Evolutionary conservation across 2,329 filamentous ascomycete genomes (phyloP).

Genomic region (Neurospora sp.): DNA sequence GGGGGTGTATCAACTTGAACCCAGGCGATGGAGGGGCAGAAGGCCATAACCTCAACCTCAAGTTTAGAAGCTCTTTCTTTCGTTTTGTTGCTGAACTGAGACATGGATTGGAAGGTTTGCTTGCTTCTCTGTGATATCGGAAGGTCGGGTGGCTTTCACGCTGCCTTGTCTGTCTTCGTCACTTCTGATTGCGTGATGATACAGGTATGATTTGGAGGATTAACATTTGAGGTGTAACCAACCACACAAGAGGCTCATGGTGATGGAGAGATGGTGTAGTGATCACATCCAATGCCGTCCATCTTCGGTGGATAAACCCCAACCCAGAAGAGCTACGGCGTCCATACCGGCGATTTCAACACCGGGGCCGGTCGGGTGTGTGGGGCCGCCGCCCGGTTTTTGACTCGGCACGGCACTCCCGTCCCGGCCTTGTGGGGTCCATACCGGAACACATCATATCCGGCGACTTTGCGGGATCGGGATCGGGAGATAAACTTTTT

Average conservation of each 20-base stretch:
- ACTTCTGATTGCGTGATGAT: neutral
- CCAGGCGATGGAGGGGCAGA: neutral
- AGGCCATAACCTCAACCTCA: too few species aligned
- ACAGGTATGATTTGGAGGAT: neutral
- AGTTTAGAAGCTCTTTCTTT: too few species aligned
- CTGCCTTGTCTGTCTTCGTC: too few species aligned
- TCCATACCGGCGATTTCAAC: neutral
- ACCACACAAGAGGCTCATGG: neutral
- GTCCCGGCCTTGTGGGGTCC: neutral
- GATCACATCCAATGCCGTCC: neutral
- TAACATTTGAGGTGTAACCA: neutral
- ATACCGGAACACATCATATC: neutral
- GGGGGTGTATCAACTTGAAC: neutral
- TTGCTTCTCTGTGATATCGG: too few species aligned
- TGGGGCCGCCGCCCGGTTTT: neutral
- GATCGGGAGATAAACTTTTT: neutral
- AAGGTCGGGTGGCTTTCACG: too few species aligned
- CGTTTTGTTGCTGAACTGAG: too few species aligned
- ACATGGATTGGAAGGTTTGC: too few species aligned
- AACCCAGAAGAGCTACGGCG: neutral
- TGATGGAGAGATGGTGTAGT: neutral
- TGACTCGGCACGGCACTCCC: neutral
- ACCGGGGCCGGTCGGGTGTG: neutral
- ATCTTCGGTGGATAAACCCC: neutral
- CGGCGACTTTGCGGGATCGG: neutral